phyloP scores from a whole-genome alignment of 2,329 filamentous ascomycete species.

The Colletotrichum costaricense region DNA sequence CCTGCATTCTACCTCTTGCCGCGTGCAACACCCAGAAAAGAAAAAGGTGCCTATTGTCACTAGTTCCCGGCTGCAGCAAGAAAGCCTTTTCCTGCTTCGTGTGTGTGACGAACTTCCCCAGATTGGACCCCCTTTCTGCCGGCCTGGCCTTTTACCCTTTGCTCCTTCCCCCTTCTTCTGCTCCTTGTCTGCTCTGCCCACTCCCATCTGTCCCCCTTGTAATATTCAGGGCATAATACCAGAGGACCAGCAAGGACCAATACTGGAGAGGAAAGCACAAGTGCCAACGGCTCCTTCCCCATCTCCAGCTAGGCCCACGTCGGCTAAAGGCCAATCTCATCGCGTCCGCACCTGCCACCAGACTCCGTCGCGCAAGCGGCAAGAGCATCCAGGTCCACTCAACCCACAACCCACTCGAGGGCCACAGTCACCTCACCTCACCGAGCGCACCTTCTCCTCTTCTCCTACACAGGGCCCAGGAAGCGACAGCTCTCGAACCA shows the following conservation, averaged over 20 bases:
- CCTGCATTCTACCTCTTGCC: neutral
- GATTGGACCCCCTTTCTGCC: neutral
- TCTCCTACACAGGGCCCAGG: conserved; percentile 17
- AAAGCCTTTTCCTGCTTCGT: conserved; percentile 20
- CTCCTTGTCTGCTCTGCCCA: neutral
- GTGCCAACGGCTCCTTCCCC: neutral
- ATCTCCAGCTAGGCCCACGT: neutral
- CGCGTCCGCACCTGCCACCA: conserved; percentile 21
- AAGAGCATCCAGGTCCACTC: conserved; percentile 13
- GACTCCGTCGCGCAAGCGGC: conserved; percentile 16
- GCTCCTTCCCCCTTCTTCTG: neutral
- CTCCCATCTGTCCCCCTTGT: neutral
- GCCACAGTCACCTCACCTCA: conserved; percentile 24
- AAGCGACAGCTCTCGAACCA: conserved; percentile 13
- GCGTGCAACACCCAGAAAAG: neutral
- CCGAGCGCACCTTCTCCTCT: conserved; percentile 8
- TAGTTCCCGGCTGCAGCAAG: conserved; percentile 27
- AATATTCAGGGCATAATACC: neutral
- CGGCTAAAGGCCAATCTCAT: conserved; percentile 25
- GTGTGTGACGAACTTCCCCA: conserved; percentile 27
- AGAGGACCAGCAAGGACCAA: neutral
- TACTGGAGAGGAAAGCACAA: neutral
- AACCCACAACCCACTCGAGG: conserved; percentile 31
- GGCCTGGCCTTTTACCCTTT: neutral
- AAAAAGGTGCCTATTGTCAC: neutral